These are phyloP conservation scores for Gossypium ekmanianum DNA, from an alignment of 345 rosid species.

Conservation along the genomic window DNA sequence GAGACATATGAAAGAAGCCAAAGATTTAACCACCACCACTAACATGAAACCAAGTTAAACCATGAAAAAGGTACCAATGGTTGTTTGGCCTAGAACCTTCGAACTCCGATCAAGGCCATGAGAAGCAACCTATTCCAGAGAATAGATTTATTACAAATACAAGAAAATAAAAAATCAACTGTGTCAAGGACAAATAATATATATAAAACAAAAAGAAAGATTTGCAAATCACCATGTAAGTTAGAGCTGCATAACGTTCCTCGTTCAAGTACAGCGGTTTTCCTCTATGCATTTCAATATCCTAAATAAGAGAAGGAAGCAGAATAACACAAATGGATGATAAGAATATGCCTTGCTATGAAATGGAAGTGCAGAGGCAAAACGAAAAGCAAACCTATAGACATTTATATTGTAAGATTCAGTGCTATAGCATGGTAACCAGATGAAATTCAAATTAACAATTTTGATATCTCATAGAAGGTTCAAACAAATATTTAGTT, in stretches of 20 bases:
- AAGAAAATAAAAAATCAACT: not conserved
- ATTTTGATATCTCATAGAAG: not conserved
- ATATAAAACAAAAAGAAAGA: not conserved
- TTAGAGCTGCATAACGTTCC: slow-evolving; percentile 90
- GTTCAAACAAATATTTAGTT: not conserved
- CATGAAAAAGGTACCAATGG: slow-evolving; percentile 48
- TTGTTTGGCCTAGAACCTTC: slow-evolving; percentile 75
- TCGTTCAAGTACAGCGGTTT: slow-evolving; percentile 83
- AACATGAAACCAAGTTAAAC: slow-evolving; percentile 31
- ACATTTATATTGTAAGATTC: not conserved
- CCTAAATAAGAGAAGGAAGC: slow-evolving; percentile 39
- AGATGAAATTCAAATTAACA: not conserved
- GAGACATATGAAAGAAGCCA: not conserved
- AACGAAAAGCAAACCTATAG: not conserved
- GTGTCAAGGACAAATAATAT: not conserved
- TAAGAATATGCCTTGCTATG: not conserved
- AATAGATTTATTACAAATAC: not conserved
- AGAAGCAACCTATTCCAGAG: slow-evolving; percentile 67
- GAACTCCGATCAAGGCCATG: slow-evolving; percentile 85
- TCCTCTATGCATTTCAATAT: slow-evolving; percentile 67
- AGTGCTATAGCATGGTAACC: not conserved
- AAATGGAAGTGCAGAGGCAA: not conserved
- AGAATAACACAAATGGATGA: not conserved
- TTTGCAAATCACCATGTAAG: slow-evolving; percentile 59
- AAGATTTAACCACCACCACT: slow-evolving; percentile 8